Evolutionary conservation across 331 rosid species (phyloP), one percentile per base, ranked within the genome.

Genomic region (Prunus yedoensis): DNA sequence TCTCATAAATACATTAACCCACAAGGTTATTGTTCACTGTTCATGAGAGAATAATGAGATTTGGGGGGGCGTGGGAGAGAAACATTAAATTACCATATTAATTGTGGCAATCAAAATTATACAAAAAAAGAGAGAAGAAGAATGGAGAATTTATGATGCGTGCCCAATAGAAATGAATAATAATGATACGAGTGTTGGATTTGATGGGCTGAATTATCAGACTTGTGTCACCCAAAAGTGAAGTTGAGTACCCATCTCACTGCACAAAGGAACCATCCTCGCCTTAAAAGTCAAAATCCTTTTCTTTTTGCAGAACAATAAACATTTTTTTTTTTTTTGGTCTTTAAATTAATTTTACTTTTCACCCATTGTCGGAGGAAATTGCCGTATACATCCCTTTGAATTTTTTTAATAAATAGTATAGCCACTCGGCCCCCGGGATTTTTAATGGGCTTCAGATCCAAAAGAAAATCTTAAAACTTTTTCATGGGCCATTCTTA

Each of bases 181-280:
- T 56, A 46, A 54, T 41, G 23, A 58, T 2, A 10, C 14, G 66
- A 74, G 84, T 74, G 79, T 67, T 78, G 83, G 83, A 84, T 82
- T 80, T 80, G 89, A 88, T 80, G 84, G 79, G 77, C 0, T 79
- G 87, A 69, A 77, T 80, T 56, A 77, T 74, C 70, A 41, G 30
- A 66, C 74, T 15, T 68, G 61, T 83, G 87, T 79, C 84, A 51
- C 87, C 86, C 51, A 52, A 70, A 70, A 32, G 51, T 52, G 30
- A 53, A 50, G 32, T 53, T 53, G 52, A 54, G 38, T 21, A 10
- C 8, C 51, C 67, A 81, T 77, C 66, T 60, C 81, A 32, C 49
- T 21, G 35, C 59, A 13, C 79, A 85, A 85, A 73, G 59, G n/a
- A 2, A 10, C 23, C 75, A 62, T 10, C 23, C 67, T 6, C 5